These are phyloP conservation scores for Tetrastigma voinierianum DNA, from an alignment of 164 flowering plant species.

Conservation along the genomic window DNA sequence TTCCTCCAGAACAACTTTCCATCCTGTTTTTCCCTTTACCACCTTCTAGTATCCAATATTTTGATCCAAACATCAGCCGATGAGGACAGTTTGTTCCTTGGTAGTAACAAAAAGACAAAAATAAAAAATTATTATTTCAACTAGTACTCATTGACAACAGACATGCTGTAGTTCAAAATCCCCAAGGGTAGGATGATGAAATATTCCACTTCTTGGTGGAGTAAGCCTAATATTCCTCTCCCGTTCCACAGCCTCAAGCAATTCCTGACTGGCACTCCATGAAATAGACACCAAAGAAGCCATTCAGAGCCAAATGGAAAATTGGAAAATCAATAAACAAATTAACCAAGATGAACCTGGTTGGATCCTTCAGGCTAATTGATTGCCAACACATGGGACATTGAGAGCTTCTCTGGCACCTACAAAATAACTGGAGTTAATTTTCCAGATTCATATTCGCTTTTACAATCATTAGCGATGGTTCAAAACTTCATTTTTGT, in stretches of 20 bases:
- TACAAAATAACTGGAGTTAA: constrained; percentile 15
- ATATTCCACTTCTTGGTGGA: constrained; percentile 61
- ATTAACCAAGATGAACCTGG: constrained; percentile 43
- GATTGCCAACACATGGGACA: constrained; percentile 94
- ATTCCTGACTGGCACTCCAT: constrained; percentile 63
- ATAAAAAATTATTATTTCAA: neutral
- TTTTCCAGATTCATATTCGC: neutral
- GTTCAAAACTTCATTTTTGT: too few species aligned
- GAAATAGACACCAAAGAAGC: constrained; percentile 5
- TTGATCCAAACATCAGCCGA: too few species aligned
- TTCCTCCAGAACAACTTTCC: too few species aligned
- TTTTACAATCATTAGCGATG: too few species aligned
- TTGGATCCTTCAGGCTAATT: constrained; percentile 74
- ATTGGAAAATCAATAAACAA: constrained; percentile 3
- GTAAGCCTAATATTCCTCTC: constrained; percentile 62
- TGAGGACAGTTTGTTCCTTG: too few species aligned
- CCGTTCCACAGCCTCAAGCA: constrained; percentile 73
- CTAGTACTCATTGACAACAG: constrained; percentile 16
- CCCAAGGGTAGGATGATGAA: constrained; percentile 83
- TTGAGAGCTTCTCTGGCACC: constrained; percentile 92
- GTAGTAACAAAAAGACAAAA: neutral
- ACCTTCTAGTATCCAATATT: too few species aligned
- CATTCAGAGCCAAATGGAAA: neutral
- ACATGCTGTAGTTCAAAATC: constrained; percentile 83
- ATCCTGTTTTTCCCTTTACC: too few species aligned